phyloP scores from a whole-genome alignment of 2,329 filamentous ascomycete species.

The Fusarium secorum region DNA sequence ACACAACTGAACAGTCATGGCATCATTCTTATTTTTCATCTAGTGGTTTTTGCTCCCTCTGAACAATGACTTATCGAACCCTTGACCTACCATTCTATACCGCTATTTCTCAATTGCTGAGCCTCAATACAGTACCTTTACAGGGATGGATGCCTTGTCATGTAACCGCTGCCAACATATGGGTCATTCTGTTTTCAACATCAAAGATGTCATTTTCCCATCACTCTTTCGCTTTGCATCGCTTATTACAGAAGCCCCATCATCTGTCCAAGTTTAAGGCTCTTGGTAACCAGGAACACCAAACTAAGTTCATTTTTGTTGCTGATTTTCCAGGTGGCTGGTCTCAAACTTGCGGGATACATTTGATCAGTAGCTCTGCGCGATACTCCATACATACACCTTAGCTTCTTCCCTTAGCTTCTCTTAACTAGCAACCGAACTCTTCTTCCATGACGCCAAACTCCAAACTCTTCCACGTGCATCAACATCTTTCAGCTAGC shows the following conservation, averaged over 20 bases:
- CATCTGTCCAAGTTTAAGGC: slow-evolving; percentile 3
- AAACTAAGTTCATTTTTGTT: not conserved
- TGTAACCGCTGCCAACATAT: not conserved
- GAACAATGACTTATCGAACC: not conserved
- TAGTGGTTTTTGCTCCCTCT: not conserved
- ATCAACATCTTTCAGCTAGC: not conserved
- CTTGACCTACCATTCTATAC: not conserved
- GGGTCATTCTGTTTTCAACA: not conserved
- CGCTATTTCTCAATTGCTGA: not conserved
- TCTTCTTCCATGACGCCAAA: slow-evolving; percentile 20
- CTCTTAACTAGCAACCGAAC: not conserved
- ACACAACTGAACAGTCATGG: not conserved
- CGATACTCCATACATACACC: not conserved
- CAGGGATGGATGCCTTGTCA: slow-evolving; percentile 26
- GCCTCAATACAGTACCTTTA: not conserved
- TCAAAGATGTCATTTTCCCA: slow-evolving; percentile 26
- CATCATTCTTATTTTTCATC: slow-evolving; percentile 1
- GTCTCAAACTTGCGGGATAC: not conserved
- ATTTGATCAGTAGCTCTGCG: not conserved
- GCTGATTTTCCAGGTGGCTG: not conserved
- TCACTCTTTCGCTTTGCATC: slow-evolving; percentile 4
- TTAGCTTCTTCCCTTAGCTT: not conserved
- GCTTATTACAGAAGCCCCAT: slow-evolving; percentile 16
- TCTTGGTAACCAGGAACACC: not conserved
- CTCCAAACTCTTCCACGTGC: slow-evolving; percentile 10